Percentiles rank a stretch among this genome's conserved stretches.
phyloP scores from a whole-genome alignment of 1,284 basidiomycete genomes.

The Peniophora sp. region DNA sequence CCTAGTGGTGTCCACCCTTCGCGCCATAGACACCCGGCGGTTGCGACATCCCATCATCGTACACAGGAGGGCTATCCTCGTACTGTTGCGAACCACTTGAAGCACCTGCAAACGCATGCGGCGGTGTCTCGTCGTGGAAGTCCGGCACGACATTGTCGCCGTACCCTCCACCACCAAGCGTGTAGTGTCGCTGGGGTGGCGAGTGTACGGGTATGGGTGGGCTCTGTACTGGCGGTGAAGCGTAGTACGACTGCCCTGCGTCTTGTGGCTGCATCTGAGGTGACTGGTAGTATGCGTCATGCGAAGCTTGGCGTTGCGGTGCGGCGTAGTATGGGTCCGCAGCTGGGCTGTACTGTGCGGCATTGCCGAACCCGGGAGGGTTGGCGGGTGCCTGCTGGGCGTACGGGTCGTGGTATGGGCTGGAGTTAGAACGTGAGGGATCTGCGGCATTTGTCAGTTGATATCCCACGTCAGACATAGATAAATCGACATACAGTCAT shows the following conservation, averaged over 20 bases:
- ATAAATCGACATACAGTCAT: constrained; percentile 33
- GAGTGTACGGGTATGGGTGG: constrained; percentile 5
- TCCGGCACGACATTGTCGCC: constrained; percentile 36
- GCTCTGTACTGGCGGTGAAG: constrained; percentile 15
- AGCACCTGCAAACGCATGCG: not conserved
- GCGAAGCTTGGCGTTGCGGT: constrained; percentile 7
- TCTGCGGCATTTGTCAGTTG: not conserved
- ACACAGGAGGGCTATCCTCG: constrained; percentile 54
- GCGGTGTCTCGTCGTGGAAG: constrained; percentile 5
- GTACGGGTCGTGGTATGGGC: not conserved
- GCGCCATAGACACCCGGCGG: constrained; percentile 44
- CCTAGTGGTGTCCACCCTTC: constrained; percentile 19
- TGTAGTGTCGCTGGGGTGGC: constrained; percentile 42
- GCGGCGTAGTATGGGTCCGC: constrained; percentile 23
- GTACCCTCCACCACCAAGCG: constrained; percentile 51
- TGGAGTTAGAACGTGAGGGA: constrained; percentile 34
- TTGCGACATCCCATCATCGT: constrained; percentile 46
- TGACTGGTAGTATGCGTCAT: constrained; percentile 11
- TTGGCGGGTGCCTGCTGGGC: constrained; percentile 16
- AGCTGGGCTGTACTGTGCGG: constrained; percentile 32
- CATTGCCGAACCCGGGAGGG: constrained; percentile 23
- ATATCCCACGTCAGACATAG: not conserved
- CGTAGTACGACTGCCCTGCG: constrained; percentile 13
- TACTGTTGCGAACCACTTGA: constrained; percentile 16
- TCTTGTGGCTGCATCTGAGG: constrained; percentile 13